Base-by-base conservation (phyloP, 108 stramenopile genomes). In the Thalassiosira profunda region DNA sequence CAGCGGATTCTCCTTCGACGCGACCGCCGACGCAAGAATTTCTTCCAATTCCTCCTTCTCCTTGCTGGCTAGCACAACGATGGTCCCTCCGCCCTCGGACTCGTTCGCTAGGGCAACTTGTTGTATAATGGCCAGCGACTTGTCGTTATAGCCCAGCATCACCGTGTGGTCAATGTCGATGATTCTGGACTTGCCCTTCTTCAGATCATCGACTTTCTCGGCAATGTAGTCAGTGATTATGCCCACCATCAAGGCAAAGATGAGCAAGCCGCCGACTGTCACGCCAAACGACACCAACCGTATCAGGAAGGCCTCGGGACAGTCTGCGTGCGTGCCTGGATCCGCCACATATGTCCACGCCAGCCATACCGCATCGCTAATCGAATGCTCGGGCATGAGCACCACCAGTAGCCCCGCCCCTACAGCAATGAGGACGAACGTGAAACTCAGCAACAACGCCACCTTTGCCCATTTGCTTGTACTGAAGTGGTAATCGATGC, bases 211-310 rank as follows among this genome's bases (percentile, higher is more conserved):
- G 5, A 83, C 64, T 20, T 68, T 42, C 3, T 79, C 74, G 2
- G 48, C 66, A 57, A 83, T 70, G 33, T 15, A 58, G 40, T 83
- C 82, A 33, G 67, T 69, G 9, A 83, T 78, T 34, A 83, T 83
- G 20, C 81, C 81, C 34, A 83, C 74, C 72, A 83, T 75, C 21
- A 83, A 49, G 17, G 82, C 82, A 31, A 78, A 79, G 11, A 83
- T 55, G 5, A 83, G 26, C 82, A 83, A 79, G 20, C 82, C 82
- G 6, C 82, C 82, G 14, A 83, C 43, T 21, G 82, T 73, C 14
- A 78, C 47, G 21, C 29, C 2, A 53, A 83, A 65, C 30, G 73
- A 60, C 7, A 83, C 72, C 18, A 74, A 57, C 1, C 82, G 58
- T 24, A 67, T 31, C 5, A 63, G 54, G 5, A 59, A 36, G 6